A percentile compares a stretch with the other conserved stretches of the same genome.
phyloP scores from a whole-genome alignment of 768 basidiomycete species.

The Dioszegia hungarica region DNA sequence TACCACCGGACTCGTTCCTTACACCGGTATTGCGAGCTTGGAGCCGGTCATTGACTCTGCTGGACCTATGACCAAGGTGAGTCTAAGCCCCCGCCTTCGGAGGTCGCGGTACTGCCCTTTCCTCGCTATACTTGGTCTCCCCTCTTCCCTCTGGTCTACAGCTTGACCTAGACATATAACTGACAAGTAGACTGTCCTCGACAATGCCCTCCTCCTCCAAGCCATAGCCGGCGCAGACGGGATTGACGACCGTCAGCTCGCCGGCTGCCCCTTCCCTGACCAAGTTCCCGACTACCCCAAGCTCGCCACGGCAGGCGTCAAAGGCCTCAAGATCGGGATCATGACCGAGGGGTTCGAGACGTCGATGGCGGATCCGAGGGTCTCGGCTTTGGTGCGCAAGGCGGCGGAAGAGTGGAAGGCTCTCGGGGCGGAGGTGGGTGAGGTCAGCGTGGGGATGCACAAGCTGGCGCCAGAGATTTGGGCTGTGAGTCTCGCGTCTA shows the following conservation, averaged over 20 bases:
- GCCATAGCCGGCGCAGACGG: conserved; percentile 54
- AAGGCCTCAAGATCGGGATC: conserved; percentile 52
- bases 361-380: conserved; percentile 49
- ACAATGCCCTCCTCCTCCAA: conserved; percentile 52
- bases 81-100: no score
- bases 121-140: no score
- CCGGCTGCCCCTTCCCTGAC: conserved; percentile 48
- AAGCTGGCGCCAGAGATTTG: conserved; percentile 21
- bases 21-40: conserved; percentile 50
- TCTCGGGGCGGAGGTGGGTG: conserved; percentile 52
- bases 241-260: conserved; percentile 52
- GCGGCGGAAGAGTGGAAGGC: conserved; percentile 50
- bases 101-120: no score
- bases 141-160: neutral
- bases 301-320: conserved; percentile 26
- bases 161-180: neutral
- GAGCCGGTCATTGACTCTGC: conserved; percentile 21
- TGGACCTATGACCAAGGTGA: conserved; percentile 49
- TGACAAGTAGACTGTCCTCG: conserved; percentile 46
- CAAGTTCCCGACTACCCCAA: conserved; percentile 49
- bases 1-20: conserved; percentile 54
- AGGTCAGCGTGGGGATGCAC: conserved; percentile 53
- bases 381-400: conserved; percentile 47
- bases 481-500: conserved; percentile 17
- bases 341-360: conserved; percentile 51